Conservation (phyloP, 2,329 filamentous ascomycete genomes). For the Fusarium avenaceum region DNA sequence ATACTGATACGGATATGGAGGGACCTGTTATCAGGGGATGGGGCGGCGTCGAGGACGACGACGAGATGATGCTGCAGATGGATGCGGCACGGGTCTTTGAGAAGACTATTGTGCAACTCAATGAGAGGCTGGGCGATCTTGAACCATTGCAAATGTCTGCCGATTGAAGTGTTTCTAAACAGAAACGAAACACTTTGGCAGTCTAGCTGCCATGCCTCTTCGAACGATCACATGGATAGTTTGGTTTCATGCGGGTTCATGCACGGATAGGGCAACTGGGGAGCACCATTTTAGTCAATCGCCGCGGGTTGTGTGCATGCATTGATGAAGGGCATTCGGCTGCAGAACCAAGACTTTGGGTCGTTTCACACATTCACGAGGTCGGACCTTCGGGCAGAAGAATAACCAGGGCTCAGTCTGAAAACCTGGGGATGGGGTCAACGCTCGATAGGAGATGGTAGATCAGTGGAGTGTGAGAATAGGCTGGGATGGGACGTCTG, state of each 20-base stretch:
- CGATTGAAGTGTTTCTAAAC: conserved; percentile 26
- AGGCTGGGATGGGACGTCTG: neutral
- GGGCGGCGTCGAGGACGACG: conserved; percentile 58
- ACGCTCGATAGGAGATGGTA: neutral
- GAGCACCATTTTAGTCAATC: neutral
- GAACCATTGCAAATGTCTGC: conserved; percentile 42
- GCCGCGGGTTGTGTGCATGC: neutral
- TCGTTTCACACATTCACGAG: conserved; percentile 1
- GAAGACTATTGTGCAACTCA: conserved; percentile 80
- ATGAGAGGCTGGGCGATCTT: conserved; percentile 68
- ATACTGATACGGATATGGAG: conserved; percentile 53
- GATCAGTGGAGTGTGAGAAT: conserved; percentile 13
- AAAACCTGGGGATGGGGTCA: neutral
- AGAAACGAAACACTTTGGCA: neutral
- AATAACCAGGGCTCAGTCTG: neutral
- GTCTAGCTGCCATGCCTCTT: too few relatives aligned
- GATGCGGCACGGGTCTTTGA: conserved; percentile 84
- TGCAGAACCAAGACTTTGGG: conserved; percentile 14
- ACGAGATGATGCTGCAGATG: conserved; percentile 71
- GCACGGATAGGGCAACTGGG: neutral
- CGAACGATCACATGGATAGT: neutral
- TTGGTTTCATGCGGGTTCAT: conserved; percentile 20
- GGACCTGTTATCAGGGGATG: conserved; percentile 38
- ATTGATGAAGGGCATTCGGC: conserved; percentile 17
- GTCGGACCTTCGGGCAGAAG: neutral